Conservation (phyloP, 2,329 filamentous ascomycete species). For the Paradendryphiella salina region DNA sequence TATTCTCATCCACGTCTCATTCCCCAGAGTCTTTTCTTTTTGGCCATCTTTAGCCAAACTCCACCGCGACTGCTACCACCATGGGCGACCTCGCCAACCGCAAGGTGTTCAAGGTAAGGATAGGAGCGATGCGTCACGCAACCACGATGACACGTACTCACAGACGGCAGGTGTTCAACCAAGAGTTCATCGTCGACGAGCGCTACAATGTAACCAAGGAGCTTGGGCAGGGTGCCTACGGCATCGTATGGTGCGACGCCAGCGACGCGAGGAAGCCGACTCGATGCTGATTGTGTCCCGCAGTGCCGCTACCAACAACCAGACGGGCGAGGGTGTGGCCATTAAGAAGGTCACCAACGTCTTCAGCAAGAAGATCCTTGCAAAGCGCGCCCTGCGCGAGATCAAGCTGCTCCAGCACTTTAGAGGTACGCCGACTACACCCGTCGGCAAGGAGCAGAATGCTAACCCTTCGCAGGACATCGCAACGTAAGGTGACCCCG, state of each 20-base stretch:
- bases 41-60: constrained; percentile 1
- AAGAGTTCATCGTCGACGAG: constrained; percentile 98
- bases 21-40: constrained; percentile 54
- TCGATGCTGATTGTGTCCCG: constrained; percentile 29
- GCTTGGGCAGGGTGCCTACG: constrained; percentile 95
- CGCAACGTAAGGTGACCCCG: constrained; percentile 48
- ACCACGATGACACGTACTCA: not conserved
- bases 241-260: constrained; percentile 84
- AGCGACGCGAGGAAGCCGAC: constrained; percentile 1
- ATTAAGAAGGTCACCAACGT: constrained; percentile 99
- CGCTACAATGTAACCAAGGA: constrained; percentile 99
- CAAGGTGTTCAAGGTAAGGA: constrained; percentile 58
- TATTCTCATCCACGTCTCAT: constrained; percentile 1
- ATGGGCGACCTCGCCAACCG: constrained; percentile 69
- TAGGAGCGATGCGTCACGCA: not conserved
- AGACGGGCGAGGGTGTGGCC: constrained; percentile 89
- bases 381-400: constrained; percentile 95
- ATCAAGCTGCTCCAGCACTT: constrained; percentile 99
- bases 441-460: constrained; percentile 4
- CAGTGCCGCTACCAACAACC: constrained; percentile 89
- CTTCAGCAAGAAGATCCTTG: constrained; percentile 99
- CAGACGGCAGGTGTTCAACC: constrained; percentile 73
- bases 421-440: constrained; percentile 53
- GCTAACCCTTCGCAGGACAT: constrained; percentile 47
- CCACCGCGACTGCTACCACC: constrained; percentile 17